Conservation (phyloP, 75 land plant genomes). For the Isoetes taiwanensis region DNA sequence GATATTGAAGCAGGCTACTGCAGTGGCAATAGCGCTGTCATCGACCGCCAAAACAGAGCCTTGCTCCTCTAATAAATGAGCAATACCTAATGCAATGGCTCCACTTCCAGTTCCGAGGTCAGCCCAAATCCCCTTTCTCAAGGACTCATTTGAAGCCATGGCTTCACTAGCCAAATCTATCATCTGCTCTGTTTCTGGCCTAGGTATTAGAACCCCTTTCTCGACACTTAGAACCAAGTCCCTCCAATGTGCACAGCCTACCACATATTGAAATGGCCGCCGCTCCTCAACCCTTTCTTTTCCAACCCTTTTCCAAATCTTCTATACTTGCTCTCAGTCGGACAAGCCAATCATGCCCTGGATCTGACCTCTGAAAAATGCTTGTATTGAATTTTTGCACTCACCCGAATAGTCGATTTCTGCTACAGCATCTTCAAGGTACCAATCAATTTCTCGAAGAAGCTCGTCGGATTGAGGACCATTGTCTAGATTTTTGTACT, state of each 20-base stretch:
- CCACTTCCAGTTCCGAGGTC: slow-evolving; percentile 98
- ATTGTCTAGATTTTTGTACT: slow-evolving; percentile 28
- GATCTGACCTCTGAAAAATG: no score
- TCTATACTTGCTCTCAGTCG: slow-evolving; percentile 35
- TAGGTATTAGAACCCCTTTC: slow-evolving; percentile 91
- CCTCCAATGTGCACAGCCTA: slow-evolving; percentile 96
- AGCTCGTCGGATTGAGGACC: slow-evolving; percentile 54
- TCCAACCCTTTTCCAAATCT: slow-evolving; percentile 60
- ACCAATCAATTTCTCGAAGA: slow-evolving; percentile 61
- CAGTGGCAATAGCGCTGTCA: no score
- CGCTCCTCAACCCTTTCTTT: slow-evolving; percentile 58
- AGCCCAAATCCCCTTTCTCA: slow-evolving; percentile 63
- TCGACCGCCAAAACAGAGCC: slow-evolving; percentile 77
- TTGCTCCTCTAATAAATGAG: slow-evolving; percentile 28
- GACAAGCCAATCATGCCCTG: no score
- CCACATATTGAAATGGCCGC: slow-evolving; percentile 88
- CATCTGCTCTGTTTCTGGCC: slow-evolving; percentile 88
- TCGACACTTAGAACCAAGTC: slow-evolving; percentile 70
- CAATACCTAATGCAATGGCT: slow-evolving; percentile 79
- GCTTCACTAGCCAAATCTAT: slow-evolving; percentile 64
- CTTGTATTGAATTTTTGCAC: no score
- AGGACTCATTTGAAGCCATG: slow-evolving; percentile 12
- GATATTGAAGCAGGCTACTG: slow-evolving; percentile 63
- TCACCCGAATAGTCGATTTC: no score
- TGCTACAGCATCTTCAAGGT: slow-evolving; percentile 57